Evolutionary conservation across 202 grass and related monocot genomes (phyloP), one percentile per base, ranked within the genome.

Genomic region (Schoenoplectus triqueter): DNA sequence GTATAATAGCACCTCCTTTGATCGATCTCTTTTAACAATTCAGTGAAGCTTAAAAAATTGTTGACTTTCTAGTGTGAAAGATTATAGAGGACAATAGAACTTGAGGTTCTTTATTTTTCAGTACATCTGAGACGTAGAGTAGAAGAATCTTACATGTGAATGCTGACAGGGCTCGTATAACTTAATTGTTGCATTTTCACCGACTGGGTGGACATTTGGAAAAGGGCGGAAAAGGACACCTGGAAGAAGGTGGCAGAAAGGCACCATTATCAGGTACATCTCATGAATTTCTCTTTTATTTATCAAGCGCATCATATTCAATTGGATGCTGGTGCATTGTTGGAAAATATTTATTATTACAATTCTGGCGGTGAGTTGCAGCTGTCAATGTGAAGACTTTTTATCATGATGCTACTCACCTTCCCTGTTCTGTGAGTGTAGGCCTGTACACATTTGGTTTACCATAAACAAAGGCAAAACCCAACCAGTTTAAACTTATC

Each of bases 151-250:
- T 15, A 93, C 70, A 59, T 67, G 10, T 89, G 41, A 42, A 78
- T 88, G 78, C 39, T 82, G 65, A 76, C 69, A 97, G 95, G 85
- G 62, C 66, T 86, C 86, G 6, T 97, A 86, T 83, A 88, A 97
- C 73, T 91, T 97, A 47, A 95, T 93, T 72, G 91, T 97, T 78
- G 92, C 92, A 84, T 95, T 97, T 88, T 97, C 90, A 78, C 92
- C 95, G 52, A 95, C 92, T 74, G 95, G 92, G 78, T 97, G 95
- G 95, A 50, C 95, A 87, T 94, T 92, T 79, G 92, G 89, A 66
- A 97, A 97, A 94, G 95, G 92, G 61, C 87, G 62, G 84, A 94
- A 93, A 88, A 97, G 15, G 81, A 90, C 91, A 84, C 90, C 89
- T 80, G 89, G 91, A 68, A 93, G 90, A 89, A 95, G 89, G 73